Percentiles rank a stretch among this genome's conserved stretches.
Evolutionary conservation across 1,284 basidiomycete genomes (phyloP).

Genomic region (Polyporus tsugae): DNA sequence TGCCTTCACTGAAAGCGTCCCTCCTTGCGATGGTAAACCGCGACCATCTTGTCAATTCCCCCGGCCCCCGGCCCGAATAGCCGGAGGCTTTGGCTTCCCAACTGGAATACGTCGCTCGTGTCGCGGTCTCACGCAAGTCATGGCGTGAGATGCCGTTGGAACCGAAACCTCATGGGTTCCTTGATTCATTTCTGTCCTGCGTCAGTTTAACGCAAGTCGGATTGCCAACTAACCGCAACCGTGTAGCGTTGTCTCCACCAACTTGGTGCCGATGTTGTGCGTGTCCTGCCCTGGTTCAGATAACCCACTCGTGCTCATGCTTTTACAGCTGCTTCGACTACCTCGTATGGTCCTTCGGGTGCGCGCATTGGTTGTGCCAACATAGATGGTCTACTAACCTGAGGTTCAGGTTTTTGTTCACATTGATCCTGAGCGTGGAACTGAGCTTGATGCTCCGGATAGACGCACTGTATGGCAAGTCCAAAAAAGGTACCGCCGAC

Average conservation of each 20-base stretch:
- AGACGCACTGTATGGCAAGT: conserved; percentile 28
- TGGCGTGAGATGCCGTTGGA: background rate
- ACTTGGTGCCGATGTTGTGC: conserved; percentile 22
- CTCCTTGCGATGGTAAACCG: background rate
- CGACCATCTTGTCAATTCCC: background rate
- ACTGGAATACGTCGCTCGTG: background rate
- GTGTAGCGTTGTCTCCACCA: conserved; percentile 12
- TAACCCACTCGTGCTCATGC: background rate
- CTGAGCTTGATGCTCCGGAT: conserved; percentile 32
- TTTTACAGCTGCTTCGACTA: conserved; percentile 19
- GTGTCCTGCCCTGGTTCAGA: background rate
- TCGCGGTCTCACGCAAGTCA: background rate
- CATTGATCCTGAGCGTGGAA: conserved; percentile 26
- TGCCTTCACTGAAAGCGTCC: background rate
- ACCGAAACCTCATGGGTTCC: background rate
- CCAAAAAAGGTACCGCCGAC: conserved; percentile 14
- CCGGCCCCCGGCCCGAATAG: background rate
- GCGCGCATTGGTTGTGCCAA: background rate
- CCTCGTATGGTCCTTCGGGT: conserved; percentile 11
- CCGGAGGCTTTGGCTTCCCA: background rate
- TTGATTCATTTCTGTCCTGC: conserved; percentile 3
- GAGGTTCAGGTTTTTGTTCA: conserved; percentile 3
- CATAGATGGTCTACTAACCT: background rate
- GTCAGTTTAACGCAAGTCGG: conserved; percentile 3
- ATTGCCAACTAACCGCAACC: background rate